Conservation (phyloP, 495 filamentous ascomycete species). For the Pyrenula aspistea region DNA sequence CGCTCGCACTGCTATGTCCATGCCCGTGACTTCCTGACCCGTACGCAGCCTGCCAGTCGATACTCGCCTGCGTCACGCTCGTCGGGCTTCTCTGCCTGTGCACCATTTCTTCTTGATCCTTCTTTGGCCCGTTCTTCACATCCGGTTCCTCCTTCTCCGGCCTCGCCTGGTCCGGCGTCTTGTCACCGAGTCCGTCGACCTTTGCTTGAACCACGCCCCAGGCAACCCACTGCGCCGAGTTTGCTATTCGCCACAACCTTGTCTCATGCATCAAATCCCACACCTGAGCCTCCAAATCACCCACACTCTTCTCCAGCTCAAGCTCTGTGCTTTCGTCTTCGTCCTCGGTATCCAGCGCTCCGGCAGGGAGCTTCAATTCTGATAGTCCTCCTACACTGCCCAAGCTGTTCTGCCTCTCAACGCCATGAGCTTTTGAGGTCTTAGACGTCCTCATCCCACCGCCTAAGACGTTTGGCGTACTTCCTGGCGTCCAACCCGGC, state of each 20-base stretch:
- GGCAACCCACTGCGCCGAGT: slow-evolving; percentile 82
- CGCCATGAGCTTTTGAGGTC: too few species aligned
- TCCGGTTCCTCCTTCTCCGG: not conserved
- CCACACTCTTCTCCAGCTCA: slow-evolving; percentile 5
- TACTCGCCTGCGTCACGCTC: not conserved
- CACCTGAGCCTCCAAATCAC: slow-evolving; percentile 43
- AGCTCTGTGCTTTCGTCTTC: slow-evolving; percentile 35
- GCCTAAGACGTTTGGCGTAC: slow-evolving; percentile 9
- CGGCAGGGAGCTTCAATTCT: slow-evolving; percentile 17
- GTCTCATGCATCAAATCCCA: slow-evolving; percentile 62
- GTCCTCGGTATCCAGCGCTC: not conserved
- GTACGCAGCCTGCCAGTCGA: not conserved
- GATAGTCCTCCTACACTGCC: slow-evolving; percentile 11
- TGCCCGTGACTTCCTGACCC: not conserved
- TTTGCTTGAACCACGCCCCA: slow-evolving; percentile 97
- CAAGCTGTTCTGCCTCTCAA: not conserved
- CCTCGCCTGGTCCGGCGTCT: slow-evolving; percentile 4
- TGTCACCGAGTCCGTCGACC: slow-evolving; percentile 41
- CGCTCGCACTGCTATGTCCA: not conserved
- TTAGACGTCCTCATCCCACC: too few species aligned
- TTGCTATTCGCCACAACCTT: slow-evolving; percentile 72
- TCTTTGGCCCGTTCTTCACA: not conserved
- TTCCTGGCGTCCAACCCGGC: slow-evolving; percentile 15
- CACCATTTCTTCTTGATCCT: not conserved
- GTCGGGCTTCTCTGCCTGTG: not conserved